phyloP scores from a whole-genome alignment of 2,329 filamentous ascomycete genomes.

The Penicillium sclerotiorum region DNA sequence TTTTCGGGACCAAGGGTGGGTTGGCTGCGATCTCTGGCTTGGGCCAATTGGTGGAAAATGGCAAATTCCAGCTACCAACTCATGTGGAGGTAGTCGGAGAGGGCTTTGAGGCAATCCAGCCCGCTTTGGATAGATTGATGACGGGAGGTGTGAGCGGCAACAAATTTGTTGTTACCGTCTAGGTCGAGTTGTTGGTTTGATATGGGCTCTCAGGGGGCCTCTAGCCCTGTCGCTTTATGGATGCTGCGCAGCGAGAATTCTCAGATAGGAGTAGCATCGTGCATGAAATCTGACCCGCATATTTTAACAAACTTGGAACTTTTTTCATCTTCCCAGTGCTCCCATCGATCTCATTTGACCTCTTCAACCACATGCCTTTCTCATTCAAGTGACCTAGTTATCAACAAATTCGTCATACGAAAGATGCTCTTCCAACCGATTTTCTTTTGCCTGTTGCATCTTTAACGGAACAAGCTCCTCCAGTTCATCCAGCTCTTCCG shows the following conservation, averaged over 20 bases:
- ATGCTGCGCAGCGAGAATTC: no score
- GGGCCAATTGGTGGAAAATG: not conserved
- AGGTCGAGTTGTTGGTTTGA: not conserved
- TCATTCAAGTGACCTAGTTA: no score
- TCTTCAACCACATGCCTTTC: no score
- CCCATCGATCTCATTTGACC: no score
- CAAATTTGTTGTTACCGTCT: conserved; percentile 15
- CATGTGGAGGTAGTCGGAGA: conserved; percentile 1
- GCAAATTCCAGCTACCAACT: not conserved
- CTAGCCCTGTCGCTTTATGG: no score
- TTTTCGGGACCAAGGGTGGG: not conserved
- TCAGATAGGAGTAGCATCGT: no score
- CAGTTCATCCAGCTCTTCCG: conserved; percentile 9
- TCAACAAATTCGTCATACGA: not conserved
- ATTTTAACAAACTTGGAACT: no score
- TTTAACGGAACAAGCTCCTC: conserved; percentile 6
- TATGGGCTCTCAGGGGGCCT: no score
- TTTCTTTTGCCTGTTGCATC: conserved; percentile 9
- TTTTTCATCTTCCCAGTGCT: no score
- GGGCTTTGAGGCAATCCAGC: not conserved
- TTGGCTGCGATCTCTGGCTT: not conserved
- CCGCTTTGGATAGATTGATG: not conserved
- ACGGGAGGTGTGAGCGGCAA: conserved; percentile 18
- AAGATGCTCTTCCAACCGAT: not conserved
- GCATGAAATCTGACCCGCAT: no score